Conservation (phyloP, 768 basidiomycete species). For the Trametes meyenii region DNA sequence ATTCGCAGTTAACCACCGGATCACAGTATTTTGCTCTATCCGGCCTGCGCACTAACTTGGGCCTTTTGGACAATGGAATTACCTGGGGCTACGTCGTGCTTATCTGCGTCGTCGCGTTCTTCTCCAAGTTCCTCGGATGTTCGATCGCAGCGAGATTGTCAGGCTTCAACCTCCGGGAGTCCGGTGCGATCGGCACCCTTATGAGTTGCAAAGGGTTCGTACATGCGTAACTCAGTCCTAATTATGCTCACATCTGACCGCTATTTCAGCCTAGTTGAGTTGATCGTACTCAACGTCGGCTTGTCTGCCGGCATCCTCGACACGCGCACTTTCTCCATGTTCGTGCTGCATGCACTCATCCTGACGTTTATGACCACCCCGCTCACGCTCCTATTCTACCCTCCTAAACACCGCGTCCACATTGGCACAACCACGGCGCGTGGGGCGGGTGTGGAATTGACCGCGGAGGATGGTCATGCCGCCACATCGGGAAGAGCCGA, state of each 20-base stretch:
- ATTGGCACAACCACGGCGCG: constrained; percentile 25
- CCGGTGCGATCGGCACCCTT: constrained; percentile 79
- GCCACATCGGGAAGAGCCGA: background rate
- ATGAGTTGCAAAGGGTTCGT: constrained; percentile 90
- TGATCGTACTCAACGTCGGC: constrained; percentile 92
- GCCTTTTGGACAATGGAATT: constrained; percentile 65
- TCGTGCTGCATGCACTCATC: constrained; percentile 77
- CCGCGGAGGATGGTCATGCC: background rate
- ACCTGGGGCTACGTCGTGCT: constrained; percentile 84
- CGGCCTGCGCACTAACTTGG: constrained; percentile 80
- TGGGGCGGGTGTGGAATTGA: background rate
- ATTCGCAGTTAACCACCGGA: background rate
- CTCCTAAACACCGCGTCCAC: constrained; percentile 55
- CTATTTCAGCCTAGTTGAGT: constrained; percentile 64
- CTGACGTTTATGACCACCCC: constrained; percentile 88
- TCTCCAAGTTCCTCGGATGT: constrained; percentile 79
- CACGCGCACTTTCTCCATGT: constrained; percentile 81
- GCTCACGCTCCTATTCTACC: constrained; percentile 77
- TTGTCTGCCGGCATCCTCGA: constrained; percentile 66
- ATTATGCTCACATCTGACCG: background rate
- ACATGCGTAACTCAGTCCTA: background rate
- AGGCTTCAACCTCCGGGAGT: constrained; percentile 77
- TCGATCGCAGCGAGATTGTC: constrained; percentile 54
- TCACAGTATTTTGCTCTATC: constrained; percentile 77
- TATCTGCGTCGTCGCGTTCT: constrained; percentile 74